These are phyloP conservation scores for Fimicolochytrium jonesii DNA, from an alignment of 192 early-diverging fungal species.

Conservation along the genomic window DNA sequence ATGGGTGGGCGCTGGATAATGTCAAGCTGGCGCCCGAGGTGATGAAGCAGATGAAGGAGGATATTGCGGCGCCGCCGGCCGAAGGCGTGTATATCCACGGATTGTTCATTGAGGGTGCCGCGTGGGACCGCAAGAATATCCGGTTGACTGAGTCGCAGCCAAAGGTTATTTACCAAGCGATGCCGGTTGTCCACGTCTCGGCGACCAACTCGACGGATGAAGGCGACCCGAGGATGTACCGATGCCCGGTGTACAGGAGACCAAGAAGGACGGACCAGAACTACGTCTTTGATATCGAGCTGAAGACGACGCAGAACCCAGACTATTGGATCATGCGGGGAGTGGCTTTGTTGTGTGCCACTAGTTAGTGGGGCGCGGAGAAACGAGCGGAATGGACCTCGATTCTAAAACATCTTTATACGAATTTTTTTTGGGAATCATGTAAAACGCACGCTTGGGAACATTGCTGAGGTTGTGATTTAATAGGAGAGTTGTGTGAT, in stretches of 20 bases:
- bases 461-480: too few relatives aligned
- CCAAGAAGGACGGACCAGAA: constrained; percentile 58
- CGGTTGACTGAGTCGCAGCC: constrained; percentile 58
- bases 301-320: constrained; percentile 56
- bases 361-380: constrained; percentile 8
- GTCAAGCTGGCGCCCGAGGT: constrained; percentile 63
- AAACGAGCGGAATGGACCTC: too few relatives aligned
- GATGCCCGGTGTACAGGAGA: constrained; percentile 58
- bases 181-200: constrained; percentile 57
- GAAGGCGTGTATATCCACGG: constrained; percentile 67
- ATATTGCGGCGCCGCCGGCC: constrained; percentile 52
- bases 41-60: constrained; percentile 71
- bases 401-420: neutral
- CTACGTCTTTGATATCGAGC: constrained; percentile 61
- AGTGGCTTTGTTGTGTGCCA: constrained; percentile 48
- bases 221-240: constrained; percentile 55
- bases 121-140: constrained; percentile 64
- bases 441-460: too few relatives aligned
- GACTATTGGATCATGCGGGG: constrained; percentile 66
- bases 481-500: too few relatives aligned
- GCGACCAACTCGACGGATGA: constrained; percentile 59
- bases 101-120: constrained; percentile 66
- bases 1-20: constrained; percentile 60
- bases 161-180: constrained; percentile 57
- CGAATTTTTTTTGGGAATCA: neutral